A percentile compares a stretch with the other conserved stretches of the same genome.
These are phyloP conservation scores for Trichosporon sp. DNA, from an alignment of 1,284 basidiomycete genomes.

Conservation along the genomic window DNA sequence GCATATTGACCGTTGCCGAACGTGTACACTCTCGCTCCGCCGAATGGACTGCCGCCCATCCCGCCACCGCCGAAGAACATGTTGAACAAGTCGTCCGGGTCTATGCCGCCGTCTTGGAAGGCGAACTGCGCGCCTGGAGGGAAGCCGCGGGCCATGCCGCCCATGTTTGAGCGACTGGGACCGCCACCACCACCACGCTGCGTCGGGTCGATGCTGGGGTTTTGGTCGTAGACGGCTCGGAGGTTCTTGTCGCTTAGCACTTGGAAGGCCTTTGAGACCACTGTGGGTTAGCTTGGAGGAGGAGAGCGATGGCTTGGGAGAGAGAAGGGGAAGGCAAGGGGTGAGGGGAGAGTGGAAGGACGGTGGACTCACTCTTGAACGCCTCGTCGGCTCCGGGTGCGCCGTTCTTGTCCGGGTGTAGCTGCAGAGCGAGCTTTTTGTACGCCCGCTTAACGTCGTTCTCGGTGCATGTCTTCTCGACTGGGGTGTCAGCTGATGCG, in stretches of 20 bases:
- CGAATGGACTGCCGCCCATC: slow-evolving; percentile 55
- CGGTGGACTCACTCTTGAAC: slow-evolving; percentile 92
- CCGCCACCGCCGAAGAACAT: slow-evolving; percentile 91
- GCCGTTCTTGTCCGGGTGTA: slow-evolving; percentile 97
- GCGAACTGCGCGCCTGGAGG: slow-evolving; percentile 48
- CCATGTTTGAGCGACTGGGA: slow-evolving; percentile 50
- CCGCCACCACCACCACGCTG: slow-evolving; percentile 64
- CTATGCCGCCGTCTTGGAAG: slow-evolving; percentile 83
- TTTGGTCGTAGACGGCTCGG: slow-evolving; percentile 80
- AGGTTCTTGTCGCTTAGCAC: slow-evolving; percentile 90
- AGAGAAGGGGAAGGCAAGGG: too few species aligned
- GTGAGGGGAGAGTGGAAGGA: too few species aligned
- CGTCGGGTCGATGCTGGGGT: slow-evolving; percentile 81
- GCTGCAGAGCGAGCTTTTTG: slow-evolving; percentile 87
- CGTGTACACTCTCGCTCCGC: slow-evolving; percentile 44
- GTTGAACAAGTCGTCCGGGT: slow-evolving; percentile 94
- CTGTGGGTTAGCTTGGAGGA: slow-evolving; percentile 49
- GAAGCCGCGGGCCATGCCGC: slow-evolving; percentile 49
- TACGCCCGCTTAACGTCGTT: slow-evolving; percentile 93
- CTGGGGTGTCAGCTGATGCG: slow-evolving; percentile 18
- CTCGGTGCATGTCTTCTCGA: slow-evolving; percentile 83
- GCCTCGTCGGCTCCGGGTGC: slow-evolving; percentile 98
- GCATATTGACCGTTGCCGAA: slow-evolving; percentile 53
- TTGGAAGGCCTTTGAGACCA: slow-evolving; percentile 97
- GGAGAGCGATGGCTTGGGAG: slow-evolving; percentile 5